A percentile compares a stretch with the other conserved stretches of the same genome.
These are phyloP conservation scores for Nakaseomyces kungkrabaensis DNA, from an alignment of 1,139 yeast species.

Conservation along the genomic window DNA sequence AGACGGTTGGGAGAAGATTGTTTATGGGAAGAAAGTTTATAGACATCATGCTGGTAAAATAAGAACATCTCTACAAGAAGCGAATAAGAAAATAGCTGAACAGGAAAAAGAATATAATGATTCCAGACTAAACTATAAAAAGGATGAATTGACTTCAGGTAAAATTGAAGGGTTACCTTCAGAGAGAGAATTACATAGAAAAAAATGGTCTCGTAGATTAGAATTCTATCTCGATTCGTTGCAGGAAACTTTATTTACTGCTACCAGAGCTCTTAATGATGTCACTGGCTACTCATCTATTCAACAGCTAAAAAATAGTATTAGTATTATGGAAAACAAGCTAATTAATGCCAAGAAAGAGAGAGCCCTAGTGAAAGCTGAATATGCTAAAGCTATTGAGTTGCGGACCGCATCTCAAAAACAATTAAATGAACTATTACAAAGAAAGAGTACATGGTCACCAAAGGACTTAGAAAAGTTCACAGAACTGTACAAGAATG, in stretches of 20 bases:
- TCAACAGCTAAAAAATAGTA: conserved; percentile 56
- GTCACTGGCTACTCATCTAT: conserved; percentile 86
- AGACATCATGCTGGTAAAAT: conserved; percentile 25
- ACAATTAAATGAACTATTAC: conserved; percentile 79
- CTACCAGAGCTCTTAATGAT: conserved; percentile 72
- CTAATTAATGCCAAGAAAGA: conserved; percentile 41
- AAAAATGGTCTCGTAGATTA: conserved; percentile 46
- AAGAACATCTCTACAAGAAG: conserved; percentile 29
- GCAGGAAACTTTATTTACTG: conserved; percentile 56
- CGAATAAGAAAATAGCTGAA: conserved; percentile 29
- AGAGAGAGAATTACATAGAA: conserved; percentile 34
- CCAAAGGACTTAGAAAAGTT: conserved; percentile 72
- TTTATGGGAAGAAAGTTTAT: neutral
- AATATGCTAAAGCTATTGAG: conserved; percentile 55
- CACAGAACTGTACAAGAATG: conserved; percentile 69
- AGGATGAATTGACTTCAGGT: conserved; percentile 24
- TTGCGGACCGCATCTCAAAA: conserved; percentile 64
- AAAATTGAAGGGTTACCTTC: conserved; percentile 34
- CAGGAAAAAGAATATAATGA: conserved; percentile 29
- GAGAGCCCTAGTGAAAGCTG: conserved; percentile 42
- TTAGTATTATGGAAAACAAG: conserved; percentile 42
- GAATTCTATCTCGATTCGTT: conserved; percentile 50
- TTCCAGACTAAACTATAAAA: conserved; percentile 26
- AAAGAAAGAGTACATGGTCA: conserved; percentile 77
- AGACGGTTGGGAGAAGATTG: neutral